phyloP scores from a whole-genome alignment of 352 stramenopile genomes.

The Phytophthora citricola region DNA sequence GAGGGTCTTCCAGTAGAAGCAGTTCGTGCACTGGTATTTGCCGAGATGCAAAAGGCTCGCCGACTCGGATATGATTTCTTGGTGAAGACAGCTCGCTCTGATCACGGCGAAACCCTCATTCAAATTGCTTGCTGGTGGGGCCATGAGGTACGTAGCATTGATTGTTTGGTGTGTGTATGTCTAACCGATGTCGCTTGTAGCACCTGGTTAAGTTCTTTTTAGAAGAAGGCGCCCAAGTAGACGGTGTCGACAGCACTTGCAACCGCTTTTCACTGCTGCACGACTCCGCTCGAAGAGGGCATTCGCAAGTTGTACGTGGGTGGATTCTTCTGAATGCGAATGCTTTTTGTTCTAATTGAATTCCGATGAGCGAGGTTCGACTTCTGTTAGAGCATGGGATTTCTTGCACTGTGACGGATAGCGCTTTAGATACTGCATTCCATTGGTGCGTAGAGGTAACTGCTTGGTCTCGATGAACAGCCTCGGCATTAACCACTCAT shows the following conservation, averaged over 20 bases:
- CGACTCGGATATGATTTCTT: conserved; percentile 64
- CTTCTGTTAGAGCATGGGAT: conserved; percentile 56
- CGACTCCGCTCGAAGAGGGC: conserved; percentile 62
- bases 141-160: conserved; percentile 42
- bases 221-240: conserved; percentile 61
- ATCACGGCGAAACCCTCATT: conserved; percentile 64
- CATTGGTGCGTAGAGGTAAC: conserved; percentile 54
- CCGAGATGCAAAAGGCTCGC: conserved; percentile 71
- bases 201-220: conserved; percentile 65
- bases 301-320: conserved; percentile 52
- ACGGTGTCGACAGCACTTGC: conserved; percentile 55
- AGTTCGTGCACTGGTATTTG: conserved; percentile 59
- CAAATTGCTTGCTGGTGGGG: conserved; percentile 80
- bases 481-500: not conserved
- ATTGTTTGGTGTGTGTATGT: no score
- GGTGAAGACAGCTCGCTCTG: conserved; percentile 52
- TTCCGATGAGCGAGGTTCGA: conserved; percentile 38
- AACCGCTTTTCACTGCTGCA: conserved; percentile 76
- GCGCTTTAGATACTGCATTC: conserved; percentile 61
- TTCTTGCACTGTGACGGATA: conserved; percentile 49
- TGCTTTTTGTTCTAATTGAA: not conserved
- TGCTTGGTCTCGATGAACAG: not conserved
- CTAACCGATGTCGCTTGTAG: conserved; percentile 7
- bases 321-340: not conserved
- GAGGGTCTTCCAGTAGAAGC: conserved; percentile 57